These are phyloP conservation scores for Mycosarcoma mackinlayi DNA, from an alignment of 1,284 basidiomycete genomes.

Conservation along the genomic window DNA sequence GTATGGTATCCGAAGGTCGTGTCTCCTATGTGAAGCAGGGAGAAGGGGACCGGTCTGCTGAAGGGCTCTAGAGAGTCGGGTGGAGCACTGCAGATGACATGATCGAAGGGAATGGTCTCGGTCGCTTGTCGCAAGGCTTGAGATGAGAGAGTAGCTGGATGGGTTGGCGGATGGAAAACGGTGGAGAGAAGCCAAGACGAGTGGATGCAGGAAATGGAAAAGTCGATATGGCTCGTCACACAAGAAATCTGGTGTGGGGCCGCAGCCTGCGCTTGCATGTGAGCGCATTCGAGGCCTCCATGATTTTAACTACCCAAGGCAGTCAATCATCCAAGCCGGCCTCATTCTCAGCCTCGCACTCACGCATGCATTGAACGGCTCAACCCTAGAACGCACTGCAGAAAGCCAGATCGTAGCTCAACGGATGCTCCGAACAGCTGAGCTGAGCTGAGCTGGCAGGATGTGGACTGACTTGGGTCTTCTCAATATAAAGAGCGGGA, in stretches of 20 bases:
- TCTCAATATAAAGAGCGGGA: too few relatives aligned
- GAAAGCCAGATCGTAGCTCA: too few relatives aligned
- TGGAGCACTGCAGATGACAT: conserved; percentile 12
- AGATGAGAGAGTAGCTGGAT: neutral
- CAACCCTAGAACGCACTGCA: too few relatives aligned
- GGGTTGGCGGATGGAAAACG: conserved; percentile 17
- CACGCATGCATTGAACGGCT: too few relatives aligned
- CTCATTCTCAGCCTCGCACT: too few relatives aligned
- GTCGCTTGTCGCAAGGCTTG: too few relatives aligned
- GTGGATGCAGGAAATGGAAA: neutral
- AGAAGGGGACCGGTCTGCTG: neutral
- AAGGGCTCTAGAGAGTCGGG: conserved; percentile 4
- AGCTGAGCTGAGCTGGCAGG: too few relatives aligned
- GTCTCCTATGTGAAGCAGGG: neutral
- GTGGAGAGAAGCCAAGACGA: neutral
- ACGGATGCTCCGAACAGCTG: neutral
- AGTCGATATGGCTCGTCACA: conserved; percentile 40
- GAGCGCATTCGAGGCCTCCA: neutral
- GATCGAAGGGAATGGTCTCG: conserved; percentile 7
- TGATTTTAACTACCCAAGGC: neutral
- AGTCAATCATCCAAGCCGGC: conserved; percentile 1
- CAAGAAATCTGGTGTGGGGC: conserved; percentile 15
- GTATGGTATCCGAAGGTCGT: neutral
- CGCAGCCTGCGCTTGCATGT: conserved; percentile 5
- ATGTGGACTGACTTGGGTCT: too few relatives aligned